phyloP scores from a whole-genome alignment of 1,139 yeast species.

The Taphrina pruni region DNA sequence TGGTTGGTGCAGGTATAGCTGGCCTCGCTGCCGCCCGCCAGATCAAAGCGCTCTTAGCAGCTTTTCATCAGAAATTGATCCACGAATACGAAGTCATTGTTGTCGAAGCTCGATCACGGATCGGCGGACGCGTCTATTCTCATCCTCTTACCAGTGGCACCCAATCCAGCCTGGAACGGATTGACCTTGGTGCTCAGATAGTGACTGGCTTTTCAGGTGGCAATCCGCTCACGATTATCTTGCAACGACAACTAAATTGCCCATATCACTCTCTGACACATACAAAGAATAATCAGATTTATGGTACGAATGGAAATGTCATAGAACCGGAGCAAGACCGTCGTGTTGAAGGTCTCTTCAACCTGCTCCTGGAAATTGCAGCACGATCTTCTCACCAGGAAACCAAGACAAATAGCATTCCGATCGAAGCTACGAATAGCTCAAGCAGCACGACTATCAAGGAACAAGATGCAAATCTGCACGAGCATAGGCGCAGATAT shows the following conservation, averaged over 20 bases:
- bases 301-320: constrained; percentile 50
- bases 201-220: constrained; percentile 56
- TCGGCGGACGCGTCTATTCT: constrained; percentile 57
- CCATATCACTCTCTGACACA: constrained; percentile 53
- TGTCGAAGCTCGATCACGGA: constrained; percentile 55
- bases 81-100: constrained; percentile 54
- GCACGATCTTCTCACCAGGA: constrained; percentile 45
- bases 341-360: constrained; percentile 52
- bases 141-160: constrained; percentile 49
- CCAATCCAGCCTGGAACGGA: constrained; percentile 47
- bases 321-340: constrained; percentile 50
- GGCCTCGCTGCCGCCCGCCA: constrained; percentile 57
- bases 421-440: too few relatives aligned
- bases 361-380: constrained; percentile 53
- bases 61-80: constrained; percentile 50
- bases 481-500: background rate
- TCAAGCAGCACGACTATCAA: background rate
- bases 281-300: constrained; percentile 50
- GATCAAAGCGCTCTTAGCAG: constrained; percentile 52
- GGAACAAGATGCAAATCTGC: background rate
- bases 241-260: constrained; percentile 55
- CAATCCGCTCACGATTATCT: constrained; percentile 54
- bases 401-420: background rate
- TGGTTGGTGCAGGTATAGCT: constrained; percentile 57
- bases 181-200: constrained; percentile 56